phyloP scores from a whole-genome alignment of 2,329 filamentous ascomycete genomes.

The Phoma herbarum region DNA sequence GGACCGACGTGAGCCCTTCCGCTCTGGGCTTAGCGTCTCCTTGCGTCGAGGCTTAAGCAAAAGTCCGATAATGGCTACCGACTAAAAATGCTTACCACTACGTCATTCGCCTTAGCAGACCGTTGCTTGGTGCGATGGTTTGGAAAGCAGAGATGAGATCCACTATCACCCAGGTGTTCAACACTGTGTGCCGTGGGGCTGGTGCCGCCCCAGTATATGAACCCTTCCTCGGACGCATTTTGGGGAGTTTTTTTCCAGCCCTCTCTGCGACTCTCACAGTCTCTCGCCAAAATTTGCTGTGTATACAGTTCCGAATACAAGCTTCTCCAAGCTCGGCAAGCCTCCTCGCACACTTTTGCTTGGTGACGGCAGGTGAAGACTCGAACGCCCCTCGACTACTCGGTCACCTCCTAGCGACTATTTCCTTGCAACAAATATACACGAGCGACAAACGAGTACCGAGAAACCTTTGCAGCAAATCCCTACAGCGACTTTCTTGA shows the following conservation, averaged over 20 bases:
- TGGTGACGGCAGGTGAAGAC: constrained; percentile 33
- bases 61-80: constrained; percentile 13
- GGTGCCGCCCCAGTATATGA: constrained; percentile 14
- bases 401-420: constrained; percentile 14
- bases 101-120: constrained; percentile 28
- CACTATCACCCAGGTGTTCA: constrained; percentile 13
- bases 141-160: constrained; percentile 5
- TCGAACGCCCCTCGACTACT: neutral
- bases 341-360: constrained; percentile 29
- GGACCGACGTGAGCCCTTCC: too few species aligned
- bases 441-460: constrained; percentile 6
- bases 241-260: neutral
- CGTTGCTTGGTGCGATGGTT: constrained; percentile 9
- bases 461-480: constrained; percentile 16
- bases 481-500: constrained; percentile 4
- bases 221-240: neutral
- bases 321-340: constrained; percentile 38
- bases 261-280: constrained; percentile 6
- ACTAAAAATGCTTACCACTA: constrained; percentile 16
- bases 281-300: constrained; percentile 8
- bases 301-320: constrained; percentile 32
- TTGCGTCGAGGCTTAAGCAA: constrained; percentile 15
- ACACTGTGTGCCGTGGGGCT: neutral
- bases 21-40: too few species aligned
- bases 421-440: constrained; percentile 6